Conservation (phyloP, 1,139 yeast species). For the Taphrina sp. region DNA sequence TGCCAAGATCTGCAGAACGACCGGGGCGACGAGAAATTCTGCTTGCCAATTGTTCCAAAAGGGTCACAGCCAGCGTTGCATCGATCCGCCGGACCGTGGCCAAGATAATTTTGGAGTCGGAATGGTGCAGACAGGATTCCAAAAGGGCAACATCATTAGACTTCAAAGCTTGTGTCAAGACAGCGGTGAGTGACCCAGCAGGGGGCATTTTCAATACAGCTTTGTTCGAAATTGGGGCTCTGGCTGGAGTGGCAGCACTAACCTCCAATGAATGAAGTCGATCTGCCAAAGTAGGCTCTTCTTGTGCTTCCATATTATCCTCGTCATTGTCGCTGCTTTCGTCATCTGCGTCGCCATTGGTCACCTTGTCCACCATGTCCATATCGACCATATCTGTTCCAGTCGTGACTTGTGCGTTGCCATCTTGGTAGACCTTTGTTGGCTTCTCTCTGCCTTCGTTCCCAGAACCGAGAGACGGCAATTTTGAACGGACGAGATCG, state of each 20-base stretch:
- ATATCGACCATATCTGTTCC: slow-evolving; percentile 42
- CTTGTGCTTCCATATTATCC: slow-evolving; percentile 43
- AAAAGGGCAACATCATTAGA: slow-evolving; percentile 47
- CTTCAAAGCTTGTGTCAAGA: slow-evolving; percentile 48
- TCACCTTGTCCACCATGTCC: slow-evolving; percentile 46
- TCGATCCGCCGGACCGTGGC: slow-evolving; percentile 69
- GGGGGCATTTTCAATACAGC: slow-evolving; percentile 34
- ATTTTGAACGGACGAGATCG: slow-evolving; percentile 32
- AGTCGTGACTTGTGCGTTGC: slow-evolving; percentile 53
- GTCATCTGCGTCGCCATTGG: slow-evolving; percentile 47
- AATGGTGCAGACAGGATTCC: slow-evolving; percentile 75
- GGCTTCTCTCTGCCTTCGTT: slow-evolving; percentile 49
- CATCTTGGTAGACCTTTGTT: slow-evolving; percentile 57
- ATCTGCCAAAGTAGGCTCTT: slow-evolving; percentile 47
- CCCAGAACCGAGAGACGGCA: slow-evolving; percentile 67
- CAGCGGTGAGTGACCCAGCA: slow-evolving; percentile 46
- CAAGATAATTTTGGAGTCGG: slow-evolving; percentile 71
- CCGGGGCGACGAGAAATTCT: slow-evolving; percentile 66
- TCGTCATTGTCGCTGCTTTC: slow-evolving; percentile 51
- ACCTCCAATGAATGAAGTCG: slow-evolving; percentile 47
- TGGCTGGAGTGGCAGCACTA: slow-evolving; percentile 39
- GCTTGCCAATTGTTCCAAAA: slow-evolving; percentile 81
- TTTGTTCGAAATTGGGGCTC: slow-evolving; percentile 32
- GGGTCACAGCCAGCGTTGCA: slow-evolving; percentile 66
- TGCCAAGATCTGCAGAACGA: slow-evolving; percentile 71